Evolutionary conservation across 2,329 filamentous ascomycete species (phyloP).

Genomic region (Niveomyces coronatus): DNA sequence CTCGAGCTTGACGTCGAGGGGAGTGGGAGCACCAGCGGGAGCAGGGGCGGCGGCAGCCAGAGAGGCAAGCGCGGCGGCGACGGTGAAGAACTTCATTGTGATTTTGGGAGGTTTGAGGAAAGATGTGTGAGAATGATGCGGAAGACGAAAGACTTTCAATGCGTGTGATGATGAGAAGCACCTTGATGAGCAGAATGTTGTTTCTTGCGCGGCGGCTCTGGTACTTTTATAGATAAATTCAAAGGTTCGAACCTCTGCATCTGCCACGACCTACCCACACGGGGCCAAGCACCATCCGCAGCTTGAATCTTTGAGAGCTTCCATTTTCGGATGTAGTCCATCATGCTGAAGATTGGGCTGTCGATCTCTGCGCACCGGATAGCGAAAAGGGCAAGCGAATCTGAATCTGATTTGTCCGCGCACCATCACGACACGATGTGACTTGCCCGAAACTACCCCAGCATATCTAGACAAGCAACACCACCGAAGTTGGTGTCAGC

Average conservation of each 20-base stretch:
- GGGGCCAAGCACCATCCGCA: too few relatives aligned
- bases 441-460: constrained; percentile 6
- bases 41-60: constrained; percentile 20
- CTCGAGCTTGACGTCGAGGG: constrained; percentile 29
- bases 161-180: neutral
- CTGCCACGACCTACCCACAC: too few relatives aligned
- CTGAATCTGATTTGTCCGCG: too few relatives aligned
- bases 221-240: constrained; percentile 2
- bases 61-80: constrained; percentile 23
- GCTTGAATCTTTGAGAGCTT: neutral
- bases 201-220: neutral
- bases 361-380: constrained; percentile 1
- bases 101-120: neutral
- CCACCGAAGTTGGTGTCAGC: too few relatives aligned
- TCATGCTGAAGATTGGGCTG: too few relatives aligned
- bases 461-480: too few relatives aligned
- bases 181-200: constrained; percentile 1
- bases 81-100: constrained; percentile 29
- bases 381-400: too few relatives aligned
- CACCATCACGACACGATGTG: too few relatives aligned
- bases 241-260: too few relatives aligned
- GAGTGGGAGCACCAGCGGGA: constrained; percentile 20
- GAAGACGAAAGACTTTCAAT: too few relatives aligned
- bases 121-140: neutral
- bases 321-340: neutral